Evolutionary conservation across 2,329 filamentous ascomycete species (phyloP).

Genomic region (Neofusicoccum kwambonambiense): DNA sequence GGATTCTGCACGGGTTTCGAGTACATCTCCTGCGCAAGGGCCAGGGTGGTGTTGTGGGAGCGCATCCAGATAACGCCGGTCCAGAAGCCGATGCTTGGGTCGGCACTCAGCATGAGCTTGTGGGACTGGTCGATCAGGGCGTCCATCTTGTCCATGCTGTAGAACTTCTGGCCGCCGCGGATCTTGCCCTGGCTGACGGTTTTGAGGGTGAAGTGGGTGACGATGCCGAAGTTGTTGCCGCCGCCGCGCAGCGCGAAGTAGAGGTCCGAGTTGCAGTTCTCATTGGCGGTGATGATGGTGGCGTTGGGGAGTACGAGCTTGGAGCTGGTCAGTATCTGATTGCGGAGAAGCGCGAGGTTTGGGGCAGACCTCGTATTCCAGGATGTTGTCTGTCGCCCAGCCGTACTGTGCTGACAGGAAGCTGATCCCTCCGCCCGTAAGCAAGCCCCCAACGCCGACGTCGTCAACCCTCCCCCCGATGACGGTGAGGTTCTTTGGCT

Average conservation of each 20-base stretch:
- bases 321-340: neutral
- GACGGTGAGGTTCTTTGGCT: conserved; percentile 10
- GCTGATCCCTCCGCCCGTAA: conserved; percentile 19
- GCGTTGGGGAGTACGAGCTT: conserved; percentile 4
- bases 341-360: neutral
- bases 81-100: conserved; percentile 20
- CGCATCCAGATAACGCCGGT: neutral
- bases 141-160: conserved; percentile 25
- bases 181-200: conserved; percentile 19
- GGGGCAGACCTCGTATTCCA: neutral
- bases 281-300: conserved; percentile 11
- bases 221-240: conserved; percentile 39
- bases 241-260: conserved; percentile 40
- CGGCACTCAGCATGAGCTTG: conserved; percentile 23
- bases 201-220: conserved; percentile 32
- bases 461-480: conserved; percentile 17
- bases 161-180: conserved; percentile 39
- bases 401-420: conserved; percentile 6
- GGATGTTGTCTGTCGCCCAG: conserved; percentile 3
- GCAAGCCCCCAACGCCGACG: conserved; percentile 21
- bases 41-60: conserved; percentile 21
- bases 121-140: conserved; percentile 22
- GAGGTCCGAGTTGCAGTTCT: conserved; percentile 25
- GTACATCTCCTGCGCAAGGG: conserved; percentile 26
- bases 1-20: conserved; percentile 26